Base-by-base conservation (phyloP, 2,329 filamentous ascomycete species). In the Thelonectria olida region DNA sequence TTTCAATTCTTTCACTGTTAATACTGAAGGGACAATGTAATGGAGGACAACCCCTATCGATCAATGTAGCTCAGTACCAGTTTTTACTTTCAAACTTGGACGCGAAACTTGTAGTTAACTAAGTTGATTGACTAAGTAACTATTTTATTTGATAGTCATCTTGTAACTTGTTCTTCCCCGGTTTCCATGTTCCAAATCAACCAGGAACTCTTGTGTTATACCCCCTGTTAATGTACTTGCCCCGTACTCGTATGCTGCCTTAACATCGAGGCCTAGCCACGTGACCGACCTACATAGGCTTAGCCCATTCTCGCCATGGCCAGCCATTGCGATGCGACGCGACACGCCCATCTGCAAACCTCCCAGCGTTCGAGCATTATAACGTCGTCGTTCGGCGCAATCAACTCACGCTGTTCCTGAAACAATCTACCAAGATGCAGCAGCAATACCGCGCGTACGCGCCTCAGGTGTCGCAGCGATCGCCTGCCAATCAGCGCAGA, bases 381-480 rank as follows among this genome's bases (percentile, higher is more conserved):
- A 56, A 25, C 36, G 12, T 31, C 42, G 50, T 58, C 52, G 34
- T 55, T 56, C 58, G 57, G 47, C 51, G 34, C 38, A 50, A 56
- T 54, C 51, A 55, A 54, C 52, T 62, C 39, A 38, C 71, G 4
- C 19, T 27, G 17, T 41, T 48, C 15, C 31, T 17, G 2, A 55
- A 61, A 27, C 12, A 25, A 19, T 36, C 31, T 22, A 38, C 27
- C 17, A 80, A 71, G 69, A 86, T 86, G 84, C 84, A 86, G 76
- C 76, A 78, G 59, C 81, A 84, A 66, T 86, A 83, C 72, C 83
- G 84, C 65, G 75, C 76, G 56, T 85, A 82, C 74, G 78, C 80
- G 72, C 82, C 84, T 67, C 83, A 82, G 74, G 76, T 78, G 68
- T 78, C 82, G 64, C 83, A 82, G 71, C 77, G 83, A 66, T 78